Conservation (phyloP, 106 monocot species). For the Platanthera zijinensis region DNA sequence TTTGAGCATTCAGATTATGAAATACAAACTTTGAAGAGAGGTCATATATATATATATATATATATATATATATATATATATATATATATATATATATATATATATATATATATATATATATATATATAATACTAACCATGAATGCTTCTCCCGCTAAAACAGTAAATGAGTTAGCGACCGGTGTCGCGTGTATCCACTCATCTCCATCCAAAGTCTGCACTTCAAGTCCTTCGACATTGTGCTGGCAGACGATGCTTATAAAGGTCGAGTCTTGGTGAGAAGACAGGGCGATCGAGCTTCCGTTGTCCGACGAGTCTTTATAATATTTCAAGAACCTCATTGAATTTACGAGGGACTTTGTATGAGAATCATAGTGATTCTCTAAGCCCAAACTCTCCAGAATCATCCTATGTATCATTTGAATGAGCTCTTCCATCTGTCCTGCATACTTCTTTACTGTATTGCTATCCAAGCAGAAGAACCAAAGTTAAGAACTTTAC, state of each 20-base stretch:
- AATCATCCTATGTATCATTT: slow-evolving; percentile 18
- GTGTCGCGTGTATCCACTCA: not conserved
- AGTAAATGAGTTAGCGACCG: slow-evolving; percentile 9
- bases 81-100: too few relatives aligned
- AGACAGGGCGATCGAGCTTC: not conserved
- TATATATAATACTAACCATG: slow-evolving; percentile 9
- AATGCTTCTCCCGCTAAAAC: slow-evolving; percentile 16
- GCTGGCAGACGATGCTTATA: slow-evolving; percentile 6
- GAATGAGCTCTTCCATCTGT: slow-evolving; percentile 5
- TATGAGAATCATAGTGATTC: slow-evolving; percentile 9
- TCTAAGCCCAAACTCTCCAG: slow-evolving; percentile 23
- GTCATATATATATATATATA: too few relatives aligned
- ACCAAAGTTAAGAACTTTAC: too few relatives aligned
- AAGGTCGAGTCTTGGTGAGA: slow-evolving; percentile 6
- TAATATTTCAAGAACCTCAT: slow-evolving; percentile 16
- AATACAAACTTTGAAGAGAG: too few relatives aligned
- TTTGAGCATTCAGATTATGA: too few relatives aligned
- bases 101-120: too few relatives aligned
- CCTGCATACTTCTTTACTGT: not conserved
- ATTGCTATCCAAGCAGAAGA: too few relatives aligned
- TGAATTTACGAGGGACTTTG: not conserved
- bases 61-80: too few relatives aligned
- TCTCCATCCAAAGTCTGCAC: slow-evolving; percentile 12
- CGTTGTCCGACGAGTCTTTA: not conserved
- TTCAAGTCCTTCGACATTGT: slow-evolving; percentile 15